phyloP scores from a whole-genome alignment of 495 filamentous ascomycete species.

The Neurospora sp. region DNA sequence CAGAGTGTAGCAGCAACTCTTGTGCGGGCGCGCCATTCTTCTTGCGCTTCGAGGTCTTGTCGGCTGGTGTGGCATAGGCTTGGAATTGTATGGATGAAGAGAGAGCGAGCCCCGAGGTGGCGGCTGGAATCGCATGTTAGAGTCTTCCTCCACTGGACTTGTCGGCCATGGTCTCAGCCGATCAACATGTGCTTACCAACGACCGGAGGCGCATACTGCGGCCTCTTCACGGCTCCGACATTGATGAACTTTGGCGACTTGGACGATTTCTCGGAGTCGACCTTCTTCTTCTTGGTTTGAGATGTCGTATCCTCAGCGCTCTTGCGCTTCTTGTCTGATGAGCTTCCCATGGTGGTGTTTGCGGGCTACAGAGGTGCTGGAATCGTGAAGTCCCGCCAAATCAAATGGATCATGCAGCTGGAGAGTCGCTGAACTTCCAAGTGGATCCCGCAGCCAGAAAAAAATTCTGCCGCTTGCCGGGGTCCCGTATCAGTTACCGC shows the following conservation, averaged over 20 bases:
- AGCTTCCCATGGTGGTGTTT: slow-evolving; percentile 38
- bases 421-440: background rate
- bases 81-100: slow-evolving; percentile 48
- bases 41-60: slow-evolving; percentile 29
- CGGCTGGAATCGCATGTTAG: slow-evolving; percentile 36
- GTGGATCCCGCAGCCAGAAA: background rate
- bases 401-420: background rate
- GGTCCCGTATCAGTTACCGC: background rate
- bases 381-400: background rate
- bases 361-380: background rate
- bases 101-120: slow-evolving; percentile 55
- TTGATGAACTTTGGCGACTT: slow-evolving; percentile 43
- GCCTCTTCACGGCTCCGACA: slow-evolving; percentile 23
- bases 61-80: slow-evolving; percentile 49
- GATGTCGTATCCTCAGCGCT: slow-evolving; percentile 41
- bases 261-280: slow-evolving; percentile 42
- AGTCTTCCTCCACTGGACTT: background rate
- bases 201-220: slow-evolving; percentile 52
- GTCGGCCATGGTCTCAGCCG: background rate
- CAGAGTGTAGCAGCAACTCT: slow-evolving; percentile 68
- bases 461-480: background rate
- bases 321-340: slow-evolving; percentile 65
- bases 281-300: slow-evolving; percentile 49
- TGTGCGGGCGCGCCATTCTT: slow-evolving; percentile 36
- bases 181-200: slow-evolving; percentile 39